A percentile compares a stretch with the other conserved stretches of the same genome.
Evolutionary conservation across 805 yeast species (phyloP).

Genomic region (Sporopachydermia quercuum): DNA sequence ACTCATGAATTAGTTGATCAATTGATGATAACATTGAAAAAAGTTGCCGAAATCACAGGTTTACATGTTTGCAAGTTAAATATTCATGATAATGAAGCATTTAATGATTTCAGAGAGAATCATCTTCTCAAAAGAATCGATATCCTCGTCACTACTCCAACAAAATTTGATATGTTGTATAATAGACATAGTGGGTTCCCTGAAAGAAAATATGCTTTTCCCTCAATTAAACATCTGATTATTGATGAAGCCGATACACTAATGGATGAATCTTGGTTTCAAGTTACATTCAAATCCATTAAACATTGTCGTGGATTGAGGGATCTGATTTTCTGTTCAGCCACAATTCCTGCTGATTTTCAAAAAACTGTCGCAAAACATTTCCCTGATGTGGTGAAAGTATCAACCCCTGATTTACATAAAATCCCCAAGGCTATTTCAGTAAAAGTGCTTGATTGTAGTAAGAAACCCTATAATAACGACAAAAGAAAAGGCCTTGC

Average conservation of each 20-base stretch:
- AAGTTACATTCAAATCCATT: slow-evolving; percentile 45
- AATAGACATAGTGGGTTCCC: slow-evolving; percentile 12
- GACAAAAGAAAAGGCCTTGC: slow-evolving; percentile 75
- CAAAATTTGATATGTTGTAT: slow-evolving; percentile 34
- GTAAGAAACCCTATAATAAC: slow-evolving; percentile 67
- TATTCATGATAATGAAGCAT: slow-evolving; percentile 32
- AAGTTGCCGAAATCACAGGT: slow-evolving; percentile 21
- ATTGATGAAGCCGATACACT: slow-evolving; percentile 92
- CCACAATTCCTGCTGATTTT: slow-evolving; percentile 76
- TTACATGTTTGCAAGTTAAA: slow-evolving; percentile 47
- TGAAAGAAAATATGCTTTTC: slow-evolving; percentile 23
- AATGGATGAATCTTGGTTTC: slow-evolving; percentile 66
- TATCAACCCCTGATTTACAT: slow-evolving; percentile 73
- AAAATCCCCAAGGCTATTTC: slow-evolving; percentile 66
- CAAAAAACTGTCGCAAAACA: slow-evolving; percentile 40
- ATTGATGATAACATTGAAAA: slow-evolving; percentile 32
- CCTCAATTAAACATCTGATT: slow-evolving; percentile 28
- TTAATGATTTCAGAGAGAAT: slow-evolving; percentile 31
- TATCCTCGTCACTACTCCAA: slow-evolving; percentile 76
- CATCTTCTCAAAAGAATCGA: slow-evolving; percentile 42
- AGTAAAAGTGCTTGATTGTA: slow-evolving; percentile 62
- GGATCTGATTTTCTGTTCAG: slow-evolving; percentile 69
- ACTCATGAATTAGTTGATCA: slow-evolving; percentile 83
- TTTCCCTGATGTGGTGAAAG: slow-evolving; percentile 51
- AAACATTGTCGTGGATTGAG: slow-evolving; percentile 34